Percentiles rank a stretch among this genome's conserved stretches.
phyloP scores from a whole-genome alignment of 2,329 filamentous ascomycete genomes.

The Phyllosticta citriasiana region DNA sequence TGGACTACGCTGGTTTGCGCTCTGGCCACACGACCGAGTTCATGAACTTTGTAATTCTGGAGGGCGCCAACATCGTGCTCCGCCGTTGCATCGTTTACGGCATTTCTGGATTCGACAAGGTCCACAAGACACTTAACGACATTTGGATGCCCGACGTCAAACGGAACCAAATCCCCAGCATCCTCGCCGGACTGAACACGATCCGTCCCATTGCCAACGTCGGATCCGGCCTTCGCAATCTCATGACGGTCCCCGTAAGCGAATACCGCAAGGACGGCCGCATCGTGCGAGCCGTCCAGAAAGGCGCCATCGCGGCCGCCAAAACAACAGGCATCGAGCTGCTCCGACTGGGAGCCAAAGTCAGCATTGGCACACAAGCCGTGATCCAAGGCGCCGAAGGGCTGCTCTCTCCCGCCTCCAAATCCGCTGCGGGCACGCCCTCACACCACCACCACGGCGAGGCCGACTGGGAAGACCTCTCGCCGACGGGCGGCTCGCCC shows the following conservation, averaged over 20 bases:
- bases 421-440: slow-evolving; percentile 9
- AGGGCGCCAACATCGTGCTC: slow-evolving; percentile 76
- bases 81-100: slow-evolving; percentile 89
- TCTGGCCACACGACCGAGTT: slow-evolving; percentile 95
- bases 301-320: slow-evolving; percentile 81
- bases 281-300: slow-evolving; percentile 81
- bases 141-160: slow-evolving; percentile 95
- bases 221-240: slow-evolving; percentile 72
- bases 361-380: slow-evolving; percentile 92
- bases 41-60: slow-evolving; percentile 95
- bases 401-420: slow-evolving; percentile 44
- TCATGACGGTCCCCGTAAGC: slow-evolving; percentile 79
- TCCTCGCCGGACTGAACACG: slow-evolving; percentile 79
- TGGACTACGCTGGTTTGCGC: slow-evolving; percentile 85
- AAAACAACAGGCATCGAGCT: slow-evolving; percentile 89
- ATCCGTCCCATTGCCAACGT: slow-evolving; percentile 89
- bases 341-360: slow-evolving; percentile 87
- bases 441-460: background rate
- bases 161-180: slow-evolving; percentile 75
- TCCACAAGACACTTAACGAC: slow-evolving; percentile 84
- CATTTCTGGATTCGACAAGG: slow-evolving; percentile 76
- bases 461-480: slow-evolving; percentile 45
- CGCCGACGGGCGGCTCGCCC: slow-evolving; percentile 47
- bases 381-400: slow-evolving; percentile 81
- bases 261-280: slow-evolving; percentile 94